Evolutionary conservation across 139 green algal genomes (phyloP).

Genomic region (Tetraselmis chui): DNA sequence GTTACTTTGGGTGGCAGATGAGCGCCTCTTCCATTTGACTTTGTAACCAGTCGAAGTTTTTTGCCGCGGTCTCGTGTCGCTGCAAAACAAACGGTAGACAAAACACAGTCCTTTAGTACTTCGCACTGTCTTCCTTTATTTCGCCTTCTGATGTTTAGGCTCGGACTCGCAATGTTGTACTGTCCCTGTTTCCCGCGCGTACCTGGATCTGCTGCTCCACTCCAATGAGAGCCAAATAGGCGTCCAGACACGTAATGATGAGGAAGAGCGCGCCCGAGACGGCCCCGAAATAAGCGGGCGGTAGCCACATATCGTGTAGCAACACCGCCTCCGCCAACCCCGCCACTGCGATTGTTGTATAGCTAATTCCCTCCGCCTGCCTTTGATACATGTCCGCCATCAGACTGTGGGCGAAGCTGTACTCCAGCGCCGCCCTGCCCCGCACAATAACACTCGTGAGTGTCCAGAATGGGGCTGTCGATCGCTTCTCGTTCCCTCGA

Average conservation of each 20-base stretch:
- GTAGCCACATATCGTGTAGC: not conserved
- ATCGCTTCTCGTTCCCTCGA: too few species aligned
- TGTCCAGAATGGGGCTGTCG: too few species aligned
- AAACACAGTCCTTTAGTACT: too few species aligned
- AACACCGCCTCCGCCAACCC: not conserved
- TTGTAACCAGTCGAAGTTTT: not conserved
- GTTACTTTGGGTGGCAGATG: not conserved
- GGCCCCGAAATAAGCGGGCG: not conserved
- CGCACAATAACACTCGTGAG: too few species aligned
- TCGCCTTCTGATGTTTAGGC: too few species aligned
- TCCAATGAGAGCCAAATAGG: not conserved
- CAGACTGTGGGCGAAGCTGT: not conserved
- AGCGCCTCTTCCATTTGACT: not conserved
- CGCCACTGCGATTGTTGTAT: not conserved
- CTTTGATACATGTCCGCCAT: not conserved
- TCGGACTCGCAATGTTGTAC: too few species aligned
- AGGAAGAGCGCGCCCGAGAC: not conserved
- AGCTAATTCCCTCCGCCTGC: not conserved
- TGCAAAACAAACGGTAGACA: too few species aligned
- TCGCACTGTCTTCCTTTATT: too few species aligned
- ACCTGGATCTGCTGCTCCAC: not conserved
- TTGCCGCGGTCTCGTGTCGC: not conserved
- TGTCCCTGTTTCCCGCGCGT: too few species aligned
- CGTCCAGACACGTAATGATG: not conserved
- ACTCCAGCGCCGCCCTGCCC: not conserved